Conservation (phyloP, 441 rosid species). For the Pelargonium myrrhifolium region DNA sequence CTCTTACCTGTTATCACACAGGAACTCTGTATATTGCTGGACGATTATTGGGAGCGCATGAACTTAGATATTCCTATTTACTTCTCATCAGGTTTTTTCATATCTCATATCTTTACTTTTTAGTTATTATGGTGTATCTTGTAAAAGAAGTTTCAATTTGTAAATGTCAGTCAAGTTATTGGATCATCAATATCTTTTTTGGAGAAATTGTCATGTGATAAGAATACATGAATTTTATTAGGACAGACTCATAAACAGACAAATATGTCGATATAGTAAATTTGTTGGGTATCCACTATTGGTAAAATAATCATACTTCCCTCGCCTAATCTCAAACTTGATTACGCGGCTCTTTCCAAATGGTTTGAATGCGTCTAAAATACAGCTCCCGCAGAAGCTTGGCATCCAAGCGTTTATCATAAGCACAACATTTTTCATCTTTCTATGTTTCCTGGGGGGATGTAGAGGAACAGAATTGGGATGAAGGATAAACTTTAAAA, state of each 20-base stretch:
- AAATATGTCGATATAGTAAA: neutral
- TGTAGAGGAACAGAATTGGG: no score
- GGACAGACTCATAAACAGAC: neutral
- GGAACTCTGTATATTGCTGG: constrained; percentile 90
- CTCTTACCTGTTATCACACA: constrained; percentile 20
- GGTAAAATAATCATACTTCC: no score
- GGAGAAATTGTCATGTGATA: neutral
- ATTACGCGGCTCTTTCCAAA: no score
- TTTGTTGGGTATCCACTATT: no score
- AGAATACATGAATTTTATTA: neutral
- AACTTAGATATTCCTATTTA: constrained; percentile 84
- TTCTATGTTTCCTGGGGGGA: neutral
- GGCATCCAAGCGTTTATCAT: neutral
- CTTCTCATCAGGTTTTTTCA: constrained; percentile 79
- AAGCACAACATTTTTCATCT: neutral
- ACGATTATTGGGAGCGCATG: constrained; percentile 98
- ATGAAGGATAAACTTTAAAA: neutral
- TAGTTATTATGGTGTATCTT: neutral
- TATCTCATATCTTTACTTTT: constrained; percentile 6
- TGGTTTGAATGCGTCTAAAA: no score
- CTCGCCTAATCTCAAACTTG: no score
- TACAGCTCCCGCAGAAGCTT: no score
- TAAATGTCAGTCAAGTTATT: neutral
- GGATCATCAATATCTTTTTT: neutral
- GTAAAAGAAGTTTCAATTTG: neutral